These are phyloP conservation scores for Xylariaceae sp. DNA, from an alignment of 2,329 filamentous ascomycete species.

Conservation along the genomic window DNA sequence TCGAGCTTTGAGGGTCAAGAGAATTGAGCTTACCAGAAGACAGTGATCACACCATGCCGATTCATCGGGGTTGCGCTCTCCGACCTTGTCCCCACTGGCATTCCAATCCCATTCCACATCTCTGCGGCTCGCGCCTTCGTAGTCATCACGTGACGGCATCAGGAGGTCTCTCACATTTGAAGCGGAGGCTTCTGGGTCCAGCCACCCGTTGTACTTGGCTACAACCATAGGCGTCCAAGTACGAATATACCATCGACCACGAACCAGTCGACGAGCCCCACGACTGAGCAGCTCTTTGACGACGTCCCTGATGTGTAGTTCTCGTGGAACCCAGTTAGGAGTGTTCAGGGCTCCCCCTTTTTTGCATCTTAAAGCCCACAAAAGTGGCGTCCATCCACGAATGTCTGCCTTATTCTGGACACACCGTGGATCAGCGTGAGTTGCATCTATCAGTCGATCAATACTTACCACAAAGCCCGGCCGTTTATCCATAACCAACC, in stretches of 20 bases:
- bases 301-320: background rate
- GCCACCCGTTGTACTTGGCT: background rate
- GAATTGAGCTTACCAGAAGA: background rate
- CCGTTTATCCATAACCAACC: background rate
- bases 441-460: background rate
- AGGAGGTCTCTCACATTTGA: background rate
- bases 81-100: background rate
- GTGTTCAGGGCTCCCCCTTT: background rate
- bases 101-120: background rate
- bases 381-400: background rate
- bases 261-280: background rate
- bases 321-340: background rate
- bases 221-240: background rate
- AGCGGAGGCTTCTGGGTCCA: background rate
- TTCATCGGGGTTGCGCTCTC: background rate
- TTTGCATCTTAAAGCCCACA: background rate
- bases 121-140: background rate
- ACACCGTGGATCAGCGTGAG: background rate
- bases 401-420: background rate
- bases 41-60: background rate
- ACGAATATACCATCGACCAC: background rate
- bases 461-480: background rate
- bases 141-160: too few species aligned
- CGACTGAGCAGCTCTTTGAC: background rate
- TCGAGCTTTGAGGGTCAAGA: background rate